Evolutionary conservation across 441 rosid genomes (phyloP).

Genomic region (Isatis lusitanica): DNA sequence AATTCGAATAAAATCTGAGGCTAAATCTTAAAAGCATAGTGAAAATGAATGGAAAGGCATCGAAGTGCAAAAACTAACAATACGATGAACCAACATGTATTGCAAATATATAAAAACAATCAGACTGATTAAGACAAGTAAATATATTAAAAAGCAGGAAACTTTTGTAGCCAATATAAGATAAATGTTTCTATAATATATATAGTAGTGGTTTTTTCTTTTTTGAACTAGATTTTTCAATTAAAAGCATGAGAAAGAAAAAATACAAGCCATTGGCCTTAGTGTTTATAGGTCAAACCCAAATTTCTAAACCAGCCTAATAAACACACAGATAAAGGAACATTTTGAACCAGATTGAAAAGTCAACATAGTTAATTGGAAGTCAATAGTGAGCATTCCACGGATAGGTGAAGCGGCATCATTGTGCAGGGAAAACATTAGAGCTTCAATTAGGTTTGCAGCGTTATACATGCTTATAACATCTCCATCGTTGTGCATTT

Average conservation of each 20-base stretch:
- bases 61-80: background rate
- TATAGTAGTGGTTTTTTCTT: background rate
- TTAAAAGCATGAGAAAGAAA: too few relatives aligned
- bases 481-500: background rate
- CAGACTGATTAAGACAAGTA: background rate
- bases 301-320: too few relatives aligned
- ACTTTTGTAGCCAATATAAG: background rate
- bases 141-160: background rate
- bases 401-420: too few relatives aligned
- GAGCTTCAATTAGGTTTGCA: background rate
- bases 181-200: background rate
- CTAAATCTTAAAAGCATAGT: background rate
- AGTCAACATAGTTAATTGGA: too few relatives aligned
- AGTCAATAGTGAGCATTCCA: too few relatives aligned
- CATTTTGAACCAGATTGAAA: too few relatives aligned
- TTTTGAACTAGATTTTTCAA: too few relatives aligned
- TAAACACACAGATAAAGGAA: too few relatives aligned
- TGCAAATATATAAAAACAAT: background rate
- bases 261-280: too few relatives aligned
- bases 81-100: background rate
- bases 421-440: too few relatives aligned
- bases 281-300: too few relatives aligned
- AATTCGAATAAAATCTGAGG: background rate
- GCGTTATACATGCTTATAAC: background rate
- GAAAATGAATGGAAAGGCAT: background rate